Conservation (phyloP, 371 early-diverging fungal species). For the Catenaria anguillulae region DNA sequence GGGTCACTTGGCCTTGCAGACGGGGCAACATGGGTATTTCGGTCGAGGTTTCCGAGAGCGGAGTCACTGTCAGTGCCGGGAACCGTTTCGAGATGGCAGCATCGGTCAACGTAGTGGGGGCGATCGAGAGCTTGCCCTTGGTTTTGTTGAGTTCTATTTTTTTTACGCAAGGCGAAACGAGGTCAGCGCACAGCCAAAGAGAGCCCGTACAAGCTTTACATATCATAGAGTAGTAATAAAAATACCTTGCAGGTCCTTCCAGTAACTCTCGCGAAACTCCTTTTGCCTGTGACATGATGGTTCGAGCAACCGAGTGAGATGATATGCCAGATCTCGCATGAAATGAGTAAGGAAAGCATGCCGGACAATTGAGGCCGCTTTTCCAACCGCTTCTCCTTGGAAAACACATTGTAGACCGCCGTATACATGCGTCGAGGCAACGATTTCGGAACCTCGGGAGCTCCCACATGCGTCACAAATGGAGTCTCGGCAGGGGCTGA, state of each 20-base stretch:
- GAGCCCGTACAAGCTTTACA: too few species aligned
- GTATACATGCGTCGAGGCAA: neutral
- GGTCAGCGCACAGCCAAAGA: too few species aligned
- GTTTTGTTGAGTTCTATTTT: constrained; percentile 3
- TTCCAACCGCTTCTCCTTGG: neutral
- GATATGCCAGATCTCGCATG: too few species aligned
- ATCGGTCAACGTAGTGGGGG: neutral
- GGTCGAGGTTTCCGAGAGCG: neutral
- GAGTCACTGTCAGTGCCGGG: neutral
- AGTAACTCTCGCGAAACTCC: constrained; percentile 2
- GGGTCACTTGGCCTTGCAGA: neutral
- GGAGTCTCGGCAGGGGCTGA: neutral
- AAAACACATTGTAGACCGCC: neutral
- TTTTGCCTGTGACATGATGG: neutral
- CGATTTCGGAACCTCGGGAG: neutral
- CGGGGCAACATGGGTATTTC: neutral
- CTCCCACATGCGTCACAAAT: too few species aligned
- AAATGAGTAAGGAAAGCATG: too few species aligned
- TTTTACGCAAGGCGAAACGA: neutral
- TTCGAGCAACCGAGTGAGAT: too few species aligned
- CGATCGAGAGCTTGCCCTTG: constrained; percentile 3
- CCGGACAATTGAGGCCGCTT: neutral
- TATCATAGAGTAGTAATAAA: too few species aligned
- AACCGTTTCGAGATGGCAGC: neutral
- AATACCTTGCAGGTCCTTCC: constrained; percentile 5